Evolutionary conservation across 2,329 filamentous ascomycete genomes (phyloP).

Genomic region (Fusarium sambucinum): DNA sequence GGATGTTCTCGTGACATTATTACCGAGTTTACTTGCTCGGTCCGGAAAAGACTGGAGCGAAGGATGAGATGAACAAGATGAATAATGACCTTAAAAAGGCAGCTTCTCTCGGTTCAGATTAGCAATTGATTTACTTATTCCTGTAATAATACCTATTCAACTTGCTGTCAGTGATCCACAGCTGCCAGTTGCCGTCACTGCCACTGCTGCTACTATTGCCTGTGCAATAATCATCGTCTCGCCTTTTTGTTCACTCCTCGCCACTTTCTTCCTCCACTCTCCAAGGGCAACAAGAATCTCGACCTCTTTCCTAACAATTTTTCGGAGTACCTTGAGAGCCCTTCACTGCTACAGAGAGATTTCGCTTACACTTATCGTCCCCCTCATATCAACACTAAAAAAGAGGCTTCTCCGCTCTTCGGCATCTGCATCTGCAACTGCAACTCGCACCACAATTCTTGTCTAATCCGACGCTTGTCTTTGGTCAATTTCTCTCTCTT

Average conservation of each 20-base stretch:
- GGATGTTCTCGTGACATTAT: slow-evolving; percentile 1
- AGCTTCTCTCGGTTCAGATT: not conserved
- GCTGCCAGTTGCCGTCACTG: not conserved
- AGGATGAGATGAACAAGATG: not conserved
- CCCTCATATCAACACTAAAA: slow-evolving; percentile 9
- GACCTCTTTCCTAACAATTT: not conserved
- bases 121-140: not conserved
- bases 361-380: slow-evolving; percentile 23
- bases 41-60: slow-evolving; percentile 13
- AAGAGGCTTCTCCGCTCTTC: slow-evolving; percentile 33
- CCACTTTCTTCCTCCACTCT: not conserved
- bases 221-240: not conserved
- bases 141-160: not conserved
- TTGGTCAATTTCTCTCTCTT: slow-evolving; percentile 22
- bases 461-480: slow-evolving; percentile 26
- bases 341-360: slow-evolving; percentile 17
- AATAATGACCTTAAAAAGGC: not conserved
- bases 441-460: slow-evolving; percentile 33
- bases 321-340: not conserved
- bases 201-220: not conserved
- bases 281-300: not conserved
- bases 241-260: not conserved
- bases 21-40: slow-evolving; percentile 20
- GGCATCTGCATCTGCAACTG: slow-evolving; percentile 25
- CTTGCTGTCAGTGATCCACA: not conserved